These are phyloP conservation scores for Nitzschia palea DNA, from an alignment of 108 stramenopile species.

Conservation along the genomic window DNA sequence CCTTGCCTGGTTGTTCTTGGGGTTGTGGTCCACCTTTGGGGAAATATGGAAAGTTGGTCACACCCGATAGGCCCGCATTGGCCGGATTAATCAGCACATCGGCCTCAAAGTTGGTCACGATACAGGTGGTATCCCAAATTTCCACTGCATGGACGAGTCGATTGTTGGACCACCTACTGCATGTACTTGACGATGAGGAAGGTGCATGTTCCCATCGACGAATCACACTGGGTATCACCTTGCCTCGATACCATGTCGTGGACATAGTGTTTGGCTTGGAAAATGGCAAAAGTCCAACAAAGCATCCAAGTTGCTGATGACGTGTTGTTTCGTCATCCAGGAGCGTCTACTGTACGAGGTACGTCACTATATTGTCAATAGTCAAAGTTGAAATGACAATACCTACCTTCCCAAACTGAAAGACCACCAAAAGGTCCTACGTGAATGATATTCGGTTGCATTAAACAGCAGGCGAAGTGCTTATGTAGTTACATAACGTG, in stretches of 20 bases:
- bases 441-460: no score
- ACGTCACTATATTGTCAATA: no score
- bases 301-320: no score
- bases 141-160: conserved; percentile 22
- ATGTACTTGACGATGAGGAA: neutral
- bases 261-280: conserved; percentile 41
- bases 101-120: conserved; percentile 57
- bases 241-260: conserved; percentile 56
- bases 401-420: no score
- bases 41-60: conserved; percentile 73
- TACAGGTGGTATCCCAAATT: conserved; percentile 80
- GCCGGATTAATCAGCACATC: conserved; percentile 61
- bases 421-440: no score
- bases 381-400: no score
- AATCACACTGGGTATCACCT: conserved; percentile 32
- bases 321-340: no score
- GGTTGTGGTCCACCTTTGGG: conserved; percentile 60
- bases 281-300: no score
- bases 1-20: conserved; percentile 21
- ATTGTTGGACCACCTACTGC: neutral
- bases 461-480: no score
- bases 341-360: no score
- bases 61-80: conserved; percentile 71
- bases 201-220: conserved; percentile 28
- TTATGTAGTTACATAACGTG: no score